Evolutionary conservation across 176 grass and related monocot genomes (phyloP).

Genomic region (Oryza glaberrima): DNA sequence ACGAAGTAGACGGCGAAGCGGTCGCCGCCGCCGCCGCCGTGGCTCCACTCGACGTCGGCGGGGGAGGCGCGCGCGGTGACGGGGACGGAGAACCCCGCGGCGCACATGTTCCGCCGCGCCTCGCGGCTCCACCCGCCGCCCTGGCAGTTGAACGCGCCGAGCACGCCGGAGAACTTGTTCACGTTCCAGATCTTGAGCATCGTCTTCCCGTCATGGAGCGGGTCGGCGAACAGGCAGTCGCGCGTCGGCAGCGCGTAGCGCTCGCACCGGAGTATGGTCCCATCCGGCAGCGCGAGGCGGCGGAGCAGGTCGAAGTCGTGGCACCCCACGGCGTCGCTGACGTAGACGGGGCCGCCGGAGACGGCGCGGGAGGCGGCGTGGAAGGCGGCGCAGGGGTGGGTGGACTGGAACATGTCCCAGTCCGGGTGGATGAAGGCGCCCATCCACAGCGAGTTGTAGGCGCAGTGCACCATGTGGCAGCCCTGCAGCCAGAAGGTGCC

Average conservation of each 20-base stretch:
- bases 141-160: conserved; percentile 94
- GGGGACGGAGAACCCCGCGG: conserved; percentile 53
- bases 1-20: conserved; percentile 67
- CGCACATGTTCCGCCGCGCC: conserved; percentile 69
- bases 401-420: conserved; percentile 99
- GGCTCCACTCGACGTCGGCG: conserved; percentile 77
- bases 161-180: conserved; percentile 67
- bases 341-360: conserved; percentile 87
- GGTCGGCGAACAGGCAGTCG: conserved; percentile 76
- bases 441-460: conserved; percentile 99
- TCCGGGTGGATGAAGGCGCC: conserved; percentile 93
- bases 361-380: conserved; percentile 94
- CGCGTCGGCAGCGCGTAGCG: conserved; percentile 75
- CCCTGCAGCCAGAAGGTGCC: conserved; percentile 95
- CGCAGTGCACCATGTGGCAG: conserved; percentile 99
- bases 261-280: conserved; percentile 76
- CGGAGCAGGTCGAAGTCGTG: conserved; percentile 84
- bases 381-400: conserved; percentile 83
- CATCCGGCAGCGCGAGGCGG: conserved; percentile 66
- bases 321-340: conserved; percentile 76
- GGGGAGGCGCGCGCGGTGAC: conserved; percentile 51
- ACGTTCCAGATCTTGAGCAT: conserved; percentile 98
- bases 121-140: conserved; percentile 90
- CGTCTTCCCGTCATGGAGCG: conserved; percentile 71
- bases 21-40: conserved; percentile 28